Base-by-base conservation (phyloP, 192 early-diverging fungal genomes). In the Entomortierella chlamydospora region DNA sequence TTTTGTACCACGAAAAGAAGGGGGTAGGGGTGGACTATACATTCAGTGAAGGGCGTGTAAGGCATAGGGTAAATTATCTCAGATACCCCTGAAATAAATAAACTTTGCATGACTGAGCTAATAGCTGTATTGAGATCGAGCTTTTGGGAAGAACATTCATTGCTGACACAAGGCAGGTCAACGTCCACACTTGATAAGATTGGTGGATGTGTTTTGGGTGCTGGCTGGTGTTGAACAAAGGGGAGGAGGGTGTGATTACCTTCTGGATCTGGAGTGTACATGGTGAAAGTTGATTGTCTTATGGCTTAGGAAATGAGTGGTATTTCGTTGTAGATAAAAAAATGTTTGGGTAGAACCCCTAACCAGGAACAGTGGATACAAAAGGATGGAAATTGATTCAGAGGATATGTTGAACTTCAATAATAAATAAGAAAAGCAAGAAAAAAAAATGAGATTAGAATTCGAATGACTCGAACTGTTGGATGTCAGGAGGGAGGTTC, bases 241-340 rank as follows among this genome's bases (percentile, higher is more conserved):
- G 47, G 17, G 47, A 4, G 22, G 22, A 50, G 33, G 4, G 34
- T 37, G n/a, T 41, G 1, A 1, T 67, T 68, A 77, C 73, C 73
- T 77, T 68, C 73, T 33, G 73, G 60, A 42, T 77, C 73, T 8
- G 73, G 65, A 13, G 58, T 60, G 42, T 62, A 77, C 64, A 74
- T 67, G 47, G 23, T 42, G 55, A 42, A 13, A 20, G n/a, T 26
- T 17, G 53, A 30, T 49, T 33, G 49, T 34, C 25, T 63, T 31
- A 6, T 26, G 37, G 25, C 15, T 47, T 47, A 17, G 10, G 34
- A 47, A 47, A 20, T 20, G 52, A 28, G 25, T 28, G 15, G n/a
- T n/a, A n/a, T n/a, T n/a, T n/a, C n/a, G n/a, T n/a, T 47, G 45
- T 20, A 17, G 2, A 17, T 47, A 17, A 17, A 17, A 17, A 47